These are phyloP conservation scores for Scytalidium lignicola DNA, from an alignment of 2,329 filamentous ascomycete genomes.

Conservation along the genomic window DNA sequence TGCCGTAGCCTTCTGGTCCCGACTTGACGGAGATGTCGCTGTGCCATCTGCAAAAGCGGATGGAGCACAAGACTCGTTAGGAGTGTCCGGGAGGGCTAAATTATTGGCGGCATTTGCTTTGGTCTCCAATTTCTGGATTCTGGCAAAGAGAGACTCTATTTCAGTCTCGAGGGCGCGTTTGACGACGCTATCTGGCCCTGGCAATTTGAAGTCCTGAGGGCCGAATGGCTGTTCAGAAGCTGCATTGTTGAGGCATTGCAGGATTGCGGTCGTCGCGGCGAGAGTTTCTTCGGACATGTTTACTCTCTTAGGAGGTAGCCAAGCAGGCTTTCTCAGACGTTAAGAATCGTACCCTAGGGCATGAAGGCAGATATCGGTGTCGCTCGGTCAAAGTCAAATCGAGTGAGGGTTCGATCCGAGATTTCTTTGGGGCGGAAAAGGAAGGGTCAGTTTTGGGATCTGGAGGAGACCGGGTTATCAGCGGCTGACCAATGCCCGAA, in stretches of 20 bases:
- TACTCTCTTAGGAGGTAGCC: slow-evolving; percentile 14
- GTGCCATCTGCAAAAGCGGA: slow-evolving; percentile 58
- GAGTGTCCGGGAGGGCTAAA: slow-evolving; percentile 68
- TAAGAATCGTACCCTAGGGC: slow-evolving; percentile 9
- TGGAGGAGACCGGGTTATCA: background rate
- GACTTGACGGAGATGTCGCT: slow-evolving; percentile 28
- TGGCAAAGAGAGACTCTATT: slow-evolving; percentile 68
- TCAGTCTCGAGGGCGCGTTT: slow-evolving; percentile 80
- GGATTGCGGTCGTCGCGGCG: slow-evolving; percentile 47
- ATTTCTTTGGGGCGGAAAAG: background rate
- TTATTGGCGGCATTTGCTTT: slow-evolving; percentile 59
- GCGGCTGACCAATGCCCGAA: too few species aligned
- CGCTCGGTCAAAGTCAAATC: background rate
- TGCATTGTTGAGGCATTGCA: slow-evolving; percentile 38
- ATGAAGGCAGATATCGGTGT: slow-evolving; percentile 16
- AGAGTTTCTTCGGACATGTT: slow-evolving; percentile 44
- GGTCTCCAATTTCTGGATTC: slow-evolving; percentile 79
- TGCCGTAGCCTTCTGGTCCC: slow-evolving; percentile 27
- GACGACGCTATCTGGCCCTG: slow-evolving; percentile 68
- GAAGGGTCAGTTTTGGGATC: background rate
- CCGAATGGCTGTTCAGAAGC: slow-evolving; percentile 10
- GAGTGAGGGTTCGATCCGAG: background rate
- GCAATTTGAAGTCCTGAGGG: slow-evolving; percentile 54
- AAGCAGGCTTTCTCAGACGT: slow-evolving; percentile 14
- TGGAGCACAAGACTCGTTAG: slow-evolving; percentile 67